These are phyloP conservation scores for Pythium brassicae DNA, from an alignment of 352 stramenopile genomes.

Conservation along the genomic window DNA sequence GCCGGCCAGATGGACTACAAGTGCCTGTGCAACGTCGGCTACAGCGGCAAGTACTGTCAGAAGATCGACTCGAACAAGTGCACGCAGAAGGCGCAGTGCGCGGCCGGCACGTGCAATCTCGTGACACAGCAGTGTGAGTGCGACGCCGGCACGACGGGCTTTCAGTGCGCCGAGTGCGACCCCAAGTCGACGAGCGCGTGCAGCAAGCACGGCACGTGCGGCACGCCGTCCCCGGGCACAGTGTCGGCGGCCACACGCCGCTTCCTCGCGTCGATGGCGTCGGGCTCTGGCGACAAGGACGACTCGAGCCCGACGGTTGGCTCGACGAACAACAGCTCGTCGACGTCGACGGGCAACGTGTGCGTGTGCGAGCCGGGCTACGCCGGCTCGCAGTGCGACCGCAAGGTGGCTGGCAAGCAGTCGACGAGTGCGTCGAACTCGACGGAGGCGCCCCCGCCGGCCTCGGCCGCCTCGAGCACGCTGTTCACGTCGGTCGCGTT, in stretches of 20 bases:
- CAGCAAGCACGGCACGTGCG: constrained; percentile 53
- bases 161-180: constrained; percentile 74
- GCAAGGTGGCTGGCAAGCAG: constrained; percentile 37
- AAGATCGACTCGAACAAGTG: constrained; percentile 73
- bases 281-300: neutral
- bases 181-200: constrained; percentile 44
- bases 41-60: constrained; percentile 75
- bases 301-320: constrained; percentile 20
- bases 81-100: constrained; percentile 57
- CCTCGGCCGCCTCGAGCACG: constrained; percentile 19
- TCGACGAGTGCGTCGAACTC: constrained; percentile 10
- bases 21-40: constrained; percentile 72
- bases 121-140: constrained; percentile 61
- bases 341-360: constrained; percentile 11
- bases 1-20: constrained; percentile 46
- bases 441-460: constrained; percentile 9
- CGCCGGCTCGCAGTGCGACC: constrained; percentile 51
- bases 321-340: constrained; percentile 14
- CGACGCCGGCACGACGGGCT: constrained; percentile 45
- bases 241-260: constrained; percentile 8
- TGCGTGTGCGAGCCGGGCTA: constrained; percentile 61
- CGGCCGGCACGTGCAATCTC: constrained; percentile 63
- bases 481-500: constrained; percentile 20
- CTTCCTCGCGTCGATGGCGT: constrained; percentile 8
- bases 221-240: constrained; percentile 18